Conservation (phyloP, 1,284 basidiomycete genomes). For the Cystobasidiaceae sp. region DNA sequence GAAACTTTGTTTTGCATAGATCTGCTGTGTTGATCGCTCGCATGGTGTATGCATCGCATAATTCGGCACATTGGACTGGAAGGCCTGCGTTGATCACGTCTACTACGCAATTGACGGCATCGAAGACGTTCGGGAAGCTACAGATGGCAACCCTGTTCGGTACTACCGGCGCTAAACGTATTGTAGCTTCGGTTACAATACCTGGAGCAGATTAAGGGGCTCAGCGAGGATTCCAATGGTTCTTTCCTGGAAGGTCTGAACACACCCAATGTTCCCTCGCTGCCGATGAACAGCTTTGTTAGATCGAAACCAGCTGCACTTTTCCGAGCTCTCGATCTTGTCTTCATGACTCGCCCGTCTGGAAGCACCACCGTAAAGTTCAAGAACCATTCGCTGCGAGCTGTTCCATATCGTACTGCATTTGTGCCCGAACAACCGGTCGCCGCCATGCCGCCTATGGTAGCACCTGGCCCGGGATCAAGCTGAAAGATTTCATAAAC, state of each 20-base stretch:
- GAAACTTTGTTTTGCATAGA: constrained; percentile 50
- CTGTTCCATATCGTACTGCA: constrained; percentile 73
- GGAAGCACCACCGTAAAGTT: constrained; percentile 78
- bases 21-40: neutral
- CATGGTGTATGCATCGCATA: constrained; percentile 42
- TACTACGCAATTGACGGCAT: constrained; percentile 63
- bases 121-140: constrained; percentile 52
- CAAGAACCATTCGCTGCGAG: constrained; percentile 33
- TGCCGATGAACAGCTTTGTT: constrained; percentile 87
- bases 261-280: constrained; percentile 89
- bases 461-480: constrained; percentile 20
- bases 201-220: neutral
- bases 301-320: constrained; percentile 85
- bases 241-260: neutral
- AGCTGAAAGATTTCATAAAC: constrained; percentile 91
- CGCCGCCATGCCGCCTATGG: constrained; percentile 76
- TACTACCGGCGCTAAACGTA: constrained; percentile 69
- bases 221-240: neutral
- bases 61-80: constrained; percentile 55
- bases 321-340: constrained; percentile 71
- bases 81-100: constrained; percentile 54
- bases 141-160: constrained; percentile 59
- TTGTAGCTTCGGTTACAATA: constrained; percentile 54
- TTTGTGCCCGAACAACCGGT: constrained; percentile 36
- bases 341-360: constrained; percentile 87